Percentiles rank a stretch among this genome's conserved stretches.
Conservation (phyloP, 805 yeast species). For the Tetrapisispora arboricola region DNA sequence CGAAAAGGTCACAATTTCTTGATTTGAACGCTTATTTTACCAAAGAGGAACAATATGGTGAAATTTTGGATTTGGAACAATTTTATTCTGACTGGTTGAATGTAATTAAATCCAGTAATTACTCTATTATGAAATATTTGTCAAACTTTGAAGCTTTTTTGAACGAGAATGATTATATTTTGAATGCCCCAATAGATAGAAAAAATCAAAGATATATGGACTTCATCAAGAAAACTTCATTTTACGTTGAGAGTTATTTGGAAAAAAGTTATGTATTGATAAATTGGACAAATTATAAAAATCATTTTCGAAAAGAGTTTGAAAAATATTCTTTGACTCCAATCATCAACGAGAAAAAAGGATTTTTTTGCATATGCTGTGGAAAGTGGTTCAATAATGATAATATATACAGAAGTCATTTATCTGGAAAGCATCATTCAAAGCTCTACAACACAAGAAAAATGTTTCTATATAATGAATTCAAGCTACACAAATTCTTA, state of each 20-base stretch:
- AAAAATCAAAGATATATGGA: constrained; percentile 29
- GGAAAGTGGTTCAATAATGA: constrained; percentile 50
- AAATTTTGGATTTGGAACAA: constrained; percentile 44
- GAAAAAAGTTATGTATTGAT: constrained; percentile 40
- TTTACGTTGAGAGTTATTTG: constrained; percentile 43
- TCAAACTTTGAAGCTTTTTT: constrained; percentile 33
- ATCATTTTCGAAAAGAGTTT: constrained; percentile 5
- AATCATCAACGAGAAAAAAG: constrained; percentile 14
- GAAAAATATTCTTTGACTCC: constrained; percentile 15
- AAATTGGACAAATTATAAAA: constrained; percentile 26
- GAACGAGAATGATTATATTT: constrained; percentile 19
- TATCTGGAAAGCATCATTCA: constrained; percentile 64
- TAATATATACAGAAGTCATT: constrained; percentile 59
- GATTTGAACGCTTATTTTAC: constrained; percentile 42
- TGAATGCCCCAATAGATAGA: constrained; percentile 23
- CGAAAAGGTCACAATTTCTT: constrained; percentile 42
- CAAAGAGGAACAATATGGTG: constrained; percentile 55
- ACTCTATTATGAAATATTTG: constrained; percentile 43
- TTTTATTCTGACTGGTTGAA: constrained; percentile 47
- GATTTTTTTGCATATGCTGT: constrained; percentile 53
- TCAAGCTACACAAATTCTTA: constrained; percentile 31
- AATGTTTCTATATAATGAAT: constrained; percentile 29
- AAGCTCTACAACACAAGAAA: constrained; percentile 33
- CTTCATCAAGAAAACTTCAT: constrained; percentile 38
- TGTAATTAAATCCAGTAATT: constrained; percentile 28